Percentiles rank a stretch among this genome's conserved stretches.
Conservation (phyloP, 2,329 filamentous ascomycete species). For the Ophiostoma angusticollis region DNA sequence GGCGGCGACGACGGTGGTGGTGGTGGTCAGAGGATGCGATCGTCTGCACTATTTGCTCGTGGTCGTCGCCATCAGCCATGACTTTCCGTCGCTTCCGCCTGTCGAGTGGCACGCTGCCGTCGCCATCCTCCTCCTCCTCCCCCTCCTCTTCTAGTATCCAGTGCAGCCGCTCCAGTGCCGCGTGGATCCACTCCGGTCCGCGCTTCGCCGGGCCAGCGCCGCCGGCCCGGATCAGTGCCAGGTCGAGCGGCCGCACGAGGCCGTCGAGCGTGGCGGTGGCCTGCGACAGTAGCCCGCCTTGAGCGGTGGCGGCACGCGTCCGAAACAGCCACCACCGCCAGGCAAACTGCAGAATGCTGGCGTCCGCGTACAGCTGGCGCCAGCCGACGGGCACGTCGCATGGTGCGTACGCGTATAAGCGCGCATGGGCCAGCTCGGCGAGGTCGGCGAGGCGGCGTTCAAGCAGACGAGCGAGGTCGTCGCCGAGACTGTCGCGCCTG, state of each 20-base stretch:
- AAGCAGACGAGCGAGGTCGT: neutral
- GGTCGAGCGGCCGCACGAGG: constrained; percentile 57
- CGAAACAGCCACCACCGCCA: constrained; percentile 5
- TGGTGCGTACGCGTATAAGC: constrained; percentile 58
- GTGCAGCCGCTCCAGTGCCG: constrained; percentile 33
- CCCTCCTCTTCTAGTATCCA: constrained; percentile 13
- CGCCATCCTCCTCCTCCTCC: neutral
- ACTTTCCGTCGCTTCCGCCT: too few relatives aligned
- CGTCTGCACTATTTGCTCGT: too few relatives aligned
- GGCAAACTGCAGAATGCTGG: constrained; percentile 50
- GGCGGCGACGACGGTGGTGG: too few relatives aligned
- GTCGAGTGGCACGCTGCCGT: too few relatives aligned
- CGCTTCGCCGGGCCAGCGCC: constrained; percentile 38
- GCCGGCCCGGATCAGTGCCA: constrained; percentile 62
- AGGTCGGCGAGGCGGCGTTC: constrained; percentile 41
- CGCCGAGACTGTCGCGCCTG: neutral
- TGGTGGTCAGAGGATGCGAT: too few relatives aligned
- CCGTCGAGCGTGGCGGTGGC: constrained; percentile 28
- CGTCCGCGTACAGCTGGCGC: constrained; percentile 59
- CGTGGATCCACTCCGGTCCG: constrained; percentile 37
- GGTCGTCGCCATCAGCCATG: too few relatives aligned
- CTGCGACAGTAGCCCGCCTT: neutral
- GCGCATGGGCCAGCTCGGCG: constrained; percentile 45
- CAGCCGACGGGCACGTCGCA: constrained; percentile 54
- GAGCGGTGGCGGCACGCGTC: neutral